Percentiles rank a stretch among this genome's conserved stretches.
These are phyloP conservation scores for Pseudogymnoascus sp. DNA, from an alignment of 2,329 filamentous ascomycete species.

Conservation along the genomic window DNA sequence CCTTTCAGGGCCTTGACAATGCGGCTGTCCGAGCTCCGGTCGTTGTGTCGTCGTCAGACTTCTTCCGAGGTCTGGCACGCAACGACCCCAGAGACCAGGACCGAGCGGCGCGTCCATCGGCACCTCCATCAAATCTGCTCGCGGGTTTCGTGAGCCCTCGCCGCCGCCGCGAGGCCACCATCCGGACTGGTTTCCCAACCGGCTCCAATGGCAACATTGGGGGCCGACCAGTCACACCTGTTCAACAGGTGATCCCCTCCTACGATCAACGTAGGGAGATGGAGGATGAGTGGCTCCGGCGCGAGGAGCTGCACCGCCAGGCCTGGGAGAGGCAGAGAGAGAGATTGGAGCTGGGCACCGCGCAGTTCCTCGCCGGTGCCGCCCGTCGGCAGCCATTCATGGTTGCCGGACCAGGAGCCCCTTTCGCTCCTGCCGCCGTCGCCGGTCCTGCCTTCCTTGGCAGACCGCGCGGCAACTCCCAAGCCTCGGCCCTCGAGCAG, in stretches of 20 bases:
- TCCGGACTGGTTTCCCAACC: not conserved
- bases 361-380: not conserved
- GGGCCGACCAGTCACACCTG: not conserved
- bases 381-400: not conserved
- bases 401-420: not conserved
- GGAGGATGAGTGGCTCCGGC: conserved; percentile 5
- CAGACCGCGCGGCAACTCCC: not conserved
- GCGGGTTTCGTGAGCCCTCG: not conserved
- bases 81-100: not conserved
- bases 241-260: not conserved
- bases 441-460: not conserved
- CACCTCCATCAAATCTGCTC: not conserved
- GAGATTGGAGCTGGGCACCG: not conserved
- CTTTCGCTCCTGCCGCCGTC: not conserved
- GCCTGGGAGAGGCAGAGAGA: not conserved
- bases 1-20: not conserved
- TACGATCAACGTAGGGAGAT: not conserved
- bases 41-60: not conserved
- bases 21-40: not conserved
- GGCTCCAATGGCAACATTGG: not conserved
- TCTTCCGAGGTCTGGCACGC: not conserved
- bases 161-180: not conserved
- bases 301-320: not conserved
- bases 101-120: not conserved
- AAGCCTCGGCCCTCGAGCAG: not conserved